Conservation (phyloP, 2,329 filamentous ascomycete species). For the Colletotrichum filicis region DNA sequence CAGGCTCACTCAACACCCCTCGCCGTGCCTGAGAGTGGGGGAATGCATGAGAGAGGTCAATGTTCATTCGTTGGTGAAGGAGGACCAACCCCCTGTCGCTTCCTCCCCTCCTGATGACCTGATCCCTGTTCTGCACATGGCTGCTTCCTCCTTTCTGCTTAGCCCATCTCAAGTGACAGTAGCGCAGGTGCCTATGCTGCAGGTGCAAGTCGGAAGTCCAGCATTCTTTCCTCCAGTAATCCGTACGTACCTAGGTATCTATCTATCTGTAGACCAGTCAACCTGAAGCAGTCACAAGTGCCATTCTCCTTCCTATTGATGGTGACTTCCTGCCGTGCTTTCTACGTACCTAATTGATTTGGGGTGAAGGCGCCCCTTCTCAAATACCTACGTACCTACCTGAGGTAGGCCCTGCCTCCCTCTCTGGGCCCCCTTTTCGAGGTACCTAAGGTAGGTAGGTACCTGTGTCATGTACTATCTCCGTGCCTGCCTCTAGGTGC, state of each 20-base stretch:
- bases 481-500: not conserved
- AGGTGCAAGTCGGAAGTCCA: not conserved
- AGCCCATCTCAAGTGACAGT: not conserved
- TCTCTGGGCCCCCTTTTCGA: not conserved
- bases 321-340: not conserved
- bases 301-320: not conserved
- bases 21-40: not conserved
- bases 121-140: constrained; percentile 31
- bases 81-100: not conserved
- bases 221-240: not conserved
- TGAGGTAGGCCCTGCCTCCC: not conserved
- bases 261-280: too few species aligned
- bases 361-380: constrained; percentile 9
- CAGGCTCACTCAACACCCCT: not conserved
- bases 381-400: not conserved
- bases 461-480: not conserved
- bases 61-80: not conserved
- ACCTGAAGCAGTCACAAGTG: too few species aligned
- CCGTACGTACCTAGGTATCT: too few species aligned
- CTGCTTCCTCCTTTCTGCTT: not conserved
- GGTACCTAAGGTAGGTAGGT: too few species aligned
- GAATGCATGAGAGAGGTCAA: not conserved
- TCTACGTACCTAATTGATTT: constrained; percentile 23
- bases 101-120: not conserved
- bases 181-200: not conserved